Percentiles rank a stretch among this genome's conserved stretches.
These are phyloP conservation scores for Talaromyces thailandensis DNA, from an alignment of 495 filamentous ascomycete species.

Conservation along the genomic window DNA sequence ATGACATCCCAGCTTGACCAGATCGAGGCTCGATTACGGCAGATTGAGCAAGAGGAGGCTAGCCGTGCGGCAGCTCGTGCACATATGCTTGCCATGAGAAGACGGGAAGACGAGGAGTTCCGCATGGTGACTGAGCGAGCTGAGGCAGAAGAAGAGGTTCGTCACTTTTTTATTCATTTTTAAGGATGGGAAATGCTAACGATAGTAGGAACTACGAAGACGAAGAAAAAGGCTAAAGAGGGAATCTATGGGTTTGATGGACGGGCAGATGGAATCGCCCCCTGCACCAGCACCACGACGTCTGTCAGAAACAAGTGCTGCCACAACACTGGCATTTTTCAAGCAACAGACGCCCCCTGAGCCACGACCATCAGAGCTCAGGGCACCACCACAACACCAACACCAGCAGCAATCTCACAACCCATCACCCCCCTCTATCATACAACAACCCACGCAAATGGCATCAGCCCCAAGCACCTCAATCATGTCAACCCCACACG, in stretches of 20 bases:
- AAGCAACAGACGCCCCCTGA: constrained; percentile 42
- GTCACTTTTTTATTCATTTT: background rate
- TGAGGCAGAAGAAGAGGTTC: constrained; percentile 39
- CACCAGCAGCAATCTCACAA: constrained; percentile 14
- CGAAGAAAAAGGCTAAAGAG: constrained; percentile 37
- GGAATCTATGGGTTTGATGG: constrained; percentile 38
- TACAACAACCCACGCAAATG: constrained; percentile 6
- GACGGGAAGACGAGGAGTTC: constrained; percentile 41
- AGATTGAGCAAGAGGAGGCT: constrained; percentile 41
- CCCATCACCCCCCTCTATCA: constrained; percentile 5
- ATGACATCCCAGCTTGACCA: constrained; percentile 25
- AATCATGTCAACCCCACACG: constrained; percentile 23
- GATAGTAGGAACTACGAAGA: constrained; percentile 32
- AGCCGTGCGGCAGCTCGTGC: constrained; percentile 33
- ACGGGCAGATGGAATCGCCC: constrained; percentile 26
- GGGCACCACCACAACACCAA: constrained; percentile 17
- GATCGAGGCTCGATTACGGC: constrained; percentile 34
- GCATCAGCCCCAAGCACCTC: constrained; percentile 10
- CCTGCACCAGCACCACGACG: constrained; percentile 36
- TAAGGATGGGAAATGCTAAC: background rate
- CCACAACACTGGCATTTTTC: constrained; percentile 43
- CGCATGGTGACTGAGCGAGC: constrained; percentile 38
- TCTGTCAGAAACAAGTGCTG: constrained; percentile 38
- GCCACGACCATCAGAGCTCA: constrained; percentile 25
- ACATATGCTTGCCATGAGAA: constrained; percentile 33